A percentile compares a stretch with the other conserved stretches of the same genome.
Conservation (phyloP, 1,139 yeast species). For the Pichia sp. region DNA sequence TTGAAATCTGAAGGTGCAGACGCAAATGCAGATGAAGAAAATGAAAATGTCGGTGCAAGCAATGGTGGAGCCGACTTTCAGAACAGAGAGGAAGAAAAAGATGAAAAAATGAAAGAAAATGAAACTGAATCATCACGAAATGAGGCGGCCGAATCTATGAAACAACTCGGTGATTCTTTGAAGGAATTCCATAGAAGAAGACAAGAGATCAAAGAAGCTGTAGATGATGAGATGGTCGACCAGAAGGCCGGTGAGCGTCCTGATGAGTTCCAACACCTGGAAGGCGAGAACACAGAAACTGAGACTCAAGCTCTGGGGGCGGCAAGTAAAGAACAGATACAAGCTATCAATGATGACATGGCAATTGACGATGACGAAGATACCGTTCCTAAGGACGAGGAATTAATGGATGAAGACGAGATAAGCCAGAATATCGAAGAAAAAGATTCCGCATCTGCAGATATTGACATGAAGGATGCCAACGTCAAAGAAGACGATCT, state of each 20-base stretch:
- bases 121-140: constrained; percentile 63
- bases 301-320: constrained; percentile 94
- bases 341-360: constrained; percentile 73
- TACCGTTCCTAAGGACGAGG: constrained; percentile 27
- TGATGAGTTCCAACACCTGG: constrained; percentile 89
- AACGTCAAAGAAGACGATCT: constrained; percentile 40
- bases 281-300: constrained; percentile 68
- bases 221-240: constrained; percentile 45
- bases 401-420: constrained; percentile 26
- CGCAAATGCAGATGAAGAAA: constrained; percentile 60
- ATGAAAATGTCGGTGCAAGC: constrained; percentile 64
- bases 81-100: constrained; percentile 38
- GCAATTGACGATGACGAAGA: constrained; percentile 79
- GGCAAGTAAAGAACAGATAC: constrained; percentile 76
- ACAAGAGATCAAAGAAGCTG: constrained; percentile 73
- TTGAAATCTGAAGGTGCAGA: constrained; percentile 76
- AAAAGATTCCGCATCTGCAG: constrained; percentile 14
- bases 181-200: constrained; percentile 90
- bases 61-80: constrained; percentile 56
- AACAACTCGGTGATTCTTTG: constrained; percentile 84
- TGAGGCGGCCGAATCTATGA: constrained; percentile 74
- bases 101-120: constrained; percentile 32
- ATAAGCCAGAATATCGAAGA: constrained; percentile 19
- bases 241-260: constrained; percentile 60
- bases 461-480: constrained; percentile 25